phyloP scores from a whole-genome alignment of 1,284 basidiomycete species.

The Pseudozyma hubeiensis region DNA sequence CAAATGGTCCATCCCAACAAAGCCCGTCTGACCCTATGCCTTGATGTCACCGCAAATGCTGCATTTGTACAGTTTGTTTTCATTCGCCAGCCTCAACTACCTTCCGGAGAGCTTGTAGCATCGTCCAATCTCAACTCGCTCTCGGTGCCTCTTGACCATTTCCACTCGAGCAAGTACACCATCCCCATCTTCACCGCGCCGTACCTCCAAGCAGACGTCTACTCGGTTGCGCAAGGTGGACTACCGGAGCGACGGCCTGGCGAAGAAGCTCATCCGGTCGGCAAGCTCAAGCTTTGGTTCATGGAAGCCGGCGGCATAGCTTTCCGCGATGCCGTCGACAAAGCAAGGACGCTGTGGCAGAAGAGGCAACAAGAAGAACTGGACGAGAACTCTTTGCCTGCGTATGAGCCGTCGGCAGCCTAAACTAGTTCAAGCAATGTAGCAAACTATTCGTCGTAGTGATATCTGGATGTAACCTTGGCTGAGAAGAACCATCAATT shows the following conservation, averaged over 20 bases:
- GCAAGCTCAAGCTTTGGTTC: constrained; percentile 59
- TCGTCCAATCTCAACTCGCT: constrained; percentile 32
- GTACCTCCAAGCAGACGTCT: constrained; percentile 53
- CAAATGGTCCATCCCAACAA: too few species aligned
- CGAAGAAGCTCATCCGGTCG: constrained; percentile 28
- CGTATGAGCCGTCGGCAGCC: constrained; percentile 27
- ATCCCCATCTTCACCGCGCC: constrained; percentile 61
- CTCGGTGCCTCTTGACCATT: constrained; percentile 52
- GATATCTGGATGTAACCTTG: too few species aligned
- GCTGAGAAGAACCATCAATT: too few species aligned
- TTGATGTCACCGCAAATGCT: neutral
- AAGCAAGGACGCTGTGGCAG: constrained; percentile 22
- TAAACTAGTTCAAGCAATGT: neutral
- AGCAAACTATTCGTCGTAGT: neutral
- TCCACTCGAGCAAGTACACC: constrained; percentile 46
- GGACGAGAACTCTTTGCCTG: constrained; percentile 50
- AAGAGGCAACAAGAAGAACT: constrained; percentile 19
- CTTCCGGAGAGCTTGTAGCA: neutral
- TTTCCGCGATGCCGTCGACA: constrained; percentile 55
- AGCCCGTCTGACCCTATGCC: neutral
- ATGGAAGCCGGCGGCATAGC: constrained; percentile 52
- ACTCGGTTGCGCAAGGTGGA: constrained; percentile 54
- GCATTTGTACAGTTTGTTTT: constrained; percentile 47
- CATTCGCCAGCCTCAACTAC: constrained; percentile 37
- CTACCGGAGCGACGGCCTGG: constrained; percentile 48